Base-by-base conservation (phyloP, 2,329 filamentous ascomycete genomes). In the Macroventuria anomochaeta region DNA sequence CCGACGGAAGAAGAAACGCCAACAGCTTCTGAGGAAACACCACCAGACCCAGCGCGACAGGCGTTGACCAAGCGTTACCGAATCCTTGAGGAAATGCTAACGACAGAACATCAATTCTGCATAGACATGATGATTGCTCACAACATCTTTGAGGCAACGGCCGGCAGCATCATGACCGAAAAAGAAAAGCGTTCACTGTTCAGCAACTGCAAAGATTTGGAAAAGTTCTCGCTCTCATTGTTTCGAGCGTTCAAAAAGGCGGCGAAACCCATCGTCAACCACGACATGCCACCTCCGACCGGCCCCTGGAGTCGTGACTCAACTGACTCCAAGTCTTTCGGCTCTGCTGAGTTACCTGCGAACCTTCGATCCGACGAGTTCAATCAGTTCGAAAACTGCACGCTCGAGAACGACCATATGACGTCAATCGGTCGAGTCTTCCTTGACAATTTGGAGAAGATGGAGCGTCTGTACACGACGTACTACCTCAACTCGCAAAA, bases 51-150 rank as follows among this genome's bases (percentile, higher is more conserved):
- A 32, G 62, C 60, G 5, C 64, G 59, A 21, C 57, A 65, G 48
- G 54, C 59, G n/a, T 79, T 97, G 7, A 85, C 85, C 42, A 89
- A 93, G 70, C 88, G 95, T 17, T 86, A 88, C 48, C 86, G 96
- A 71, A 86, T 96, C 40, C 88, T 97, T 66, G 93, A 93, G 69
- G 95, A 99, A 74, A 80, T 99, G 31, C 84, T 97, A 38, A 92
- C 97, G 67, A 99, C 95, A 0, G 95, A 99, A 72, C 87, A 91
- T 40, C 87, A 88, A 5, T 97, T 96, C 75, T 87, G 96, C 51
- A 86, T 91, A 59, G 95, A 99, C 72, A 93, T 99, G 91, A 96
- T 93, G 72, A 93, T 99, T 46, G 89, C 96, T 2, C 91, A 96
- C 68, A 93, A 97, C 69, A 97, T 99, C 48, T 99, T 97, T 81